Base-by-base conservation (phyloP, 2,329 filamentous ascomycete species). In the Fusarium pilosicola region DNA sequence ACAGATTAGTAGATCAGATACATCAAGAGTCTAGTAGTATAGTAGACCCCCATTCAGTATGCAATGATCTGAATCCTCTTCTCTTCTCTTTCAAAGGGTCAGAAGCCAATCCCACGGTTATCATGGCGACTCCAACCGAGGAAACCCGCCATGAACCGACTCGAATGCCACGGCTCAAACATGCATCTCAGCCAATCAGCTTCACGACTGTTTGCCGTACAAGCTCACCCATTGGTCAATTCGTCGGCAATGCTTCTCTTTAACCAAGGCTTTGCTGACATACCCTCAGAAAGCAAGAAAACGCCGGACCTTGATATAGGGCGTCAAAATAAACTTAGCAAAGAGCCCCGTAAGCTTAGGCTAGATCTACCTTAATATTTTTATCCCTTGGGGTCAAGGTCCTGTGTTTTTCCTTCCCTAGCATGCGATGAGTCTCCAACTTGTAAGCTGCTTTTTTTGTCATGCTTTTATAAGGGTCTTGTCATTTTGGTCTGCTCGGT, bases 141-240 rank as follows among this genome's bases (percentile, higher is more conserved):
- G 75, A 75, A 80, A 82, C 77, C 80, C 80, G 80, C 71, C 58
- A 64, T 45, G 70, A 75, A 74, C 75, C 79, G 75, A 74, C 51
- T 24, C 3, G 56, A 71, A 45, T 67, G 54, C 70, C 70, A 73
- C 70, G 70, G 70, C 70, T 63, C 51, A 66, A 65, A 51, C 26
- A 24, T 3, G 7, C n/a, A 18, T 26, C 18, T 51, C 14, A 13
- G 20, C 76, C 68, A 77, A 73, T 75, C 70, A 74, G 38, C 24
- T 10, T 34, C 48, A 15, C 6, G 11, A 30, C 18, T 57, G 39
- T 55, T 59, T 62, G 26, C 74, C 71, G 69, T 59, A 72, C 73
- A 49, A 71, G 72, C 58, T 51, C 60, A 49, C 45, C 32, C 24
- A 79, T 80, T 81, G 79, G 79, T 42, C 80, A 81, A 81, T 80